These are phyloP conservation scores for Leccinum boreale DNA, from an alignment of 768 basidiomycete genomes.

Conservation along the genomic window DNA sequence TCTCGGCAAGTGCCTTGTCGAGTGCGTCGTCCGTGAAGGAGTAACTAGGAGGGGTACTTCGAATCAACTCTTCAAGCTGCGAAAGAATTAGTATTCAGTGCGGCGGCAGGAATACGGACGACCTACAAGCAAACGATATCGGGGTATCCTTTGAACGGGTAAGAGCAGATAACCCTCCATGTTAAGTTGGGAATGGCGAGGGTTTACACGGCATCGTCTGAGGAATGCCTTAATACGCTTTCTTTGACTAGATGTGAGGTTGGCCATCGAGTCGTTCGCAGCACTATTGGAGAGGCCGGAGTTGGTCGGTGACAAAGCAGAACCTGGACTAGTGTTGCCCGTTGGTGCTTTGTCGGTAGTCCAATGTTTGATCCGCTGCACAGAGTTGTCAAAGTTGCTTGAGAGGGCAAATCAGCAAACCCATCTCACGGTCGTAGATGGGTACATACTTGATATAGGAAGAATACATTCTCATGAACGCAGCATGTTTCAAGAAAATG, in stretches of 20 bases:
- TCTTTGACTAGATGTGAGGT: constrained; percentile 73
- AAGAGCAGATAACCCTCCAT: constrained; percentile 91
- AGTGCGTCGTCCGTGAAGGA: constrained; percentile 80
- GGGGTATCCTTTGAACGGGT: constrained; percentile 94
- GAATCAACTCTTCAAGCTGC: constrained; percentile 78
- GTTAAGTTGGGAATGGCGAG: constrained; percentile 90
- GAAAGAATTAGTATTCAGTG: neutral
- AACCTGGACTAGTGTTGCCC: constrained; percentile 36
- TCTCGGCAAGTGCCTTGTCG: constrained; percentile 82
- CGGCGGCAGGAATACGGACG: constrained; percentile 3
- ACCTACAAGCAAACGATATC: constrained; percentile 90
- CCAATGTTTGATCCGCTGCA: constrained; percentile 88
- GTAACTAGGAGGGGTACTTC: constrained; percentile 77
- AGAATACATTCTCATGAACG: constrained; percentile 99
- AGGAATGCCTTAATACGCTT: constrained; percentile 87
- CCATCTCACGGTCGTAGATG: constrained; percentile 2
- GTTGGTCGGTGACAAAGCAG: constrained; percentile 48
- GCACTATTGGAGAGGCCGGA: constrained; percentile 51
- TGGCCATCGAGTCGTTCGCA: constrained; percentile 43
- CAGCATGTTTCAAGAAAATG: constrained; percentile 90
- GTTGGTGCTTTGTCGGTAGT: constrained; percentile 50
- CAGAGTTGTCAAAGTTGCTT: constrained; percentile 93
- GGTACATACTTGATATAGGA: constrained; percentile 89
- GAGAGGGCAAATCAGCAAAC: constrained; percentile 12
- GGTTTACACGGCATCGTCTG: constrained; percentile 86